These are phyloP conservation scores for Corylus heterophylla DNA, from an alignment of 306 rosid genomes.

Conservation along the genomic window DNA sequence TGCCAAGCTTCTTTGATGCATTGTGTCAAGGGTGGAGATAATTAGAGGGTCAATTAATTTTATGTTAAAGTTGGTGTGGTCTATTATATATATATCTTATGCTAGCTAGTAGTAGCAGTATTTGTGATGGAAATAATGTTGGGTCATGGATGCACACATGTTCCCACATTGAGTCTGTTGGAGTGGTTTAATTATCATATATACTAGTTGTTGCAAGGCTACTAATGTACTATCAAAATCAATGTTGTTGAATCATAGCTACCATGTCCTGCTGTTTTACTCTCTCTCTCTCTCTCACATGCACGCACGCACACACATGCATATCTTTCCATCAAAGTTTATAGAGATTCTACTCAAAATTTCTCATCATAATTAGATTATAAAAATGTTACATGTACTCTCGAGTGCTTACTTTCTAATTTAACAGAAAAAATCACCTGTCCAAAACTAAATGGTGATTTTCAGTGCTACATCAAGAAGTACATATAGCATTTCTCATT, in stretches of 20 bases:
- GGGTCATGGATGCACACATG: constrained; percentile 40
- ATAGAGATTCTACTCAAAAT: not conserved
- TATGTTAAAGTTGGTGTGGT: constrained; percentile 45
- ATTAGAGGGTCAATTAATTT: constrained; percentile 21
- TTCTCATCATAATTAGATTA: not conserved
- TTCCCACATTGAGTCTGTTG: constrained; percentile 44
- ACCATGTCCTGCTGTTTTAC: constrained; percentile 2
- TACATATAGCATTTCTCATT: no score
- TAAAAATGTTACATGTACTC: no score
- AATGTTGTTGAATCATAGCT: constrained; percentile 38
- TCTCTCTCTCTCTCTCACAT: not conserved
- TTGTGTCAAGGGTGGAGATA: constrained; percentile 33
- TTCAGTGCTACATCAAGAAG: no score
- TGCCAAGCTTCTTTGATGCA: constrained; percentile 31
- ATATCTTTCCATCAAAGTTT: not conserved
- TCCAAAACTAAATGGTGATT: no score
- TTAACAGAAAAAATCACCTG: no score
- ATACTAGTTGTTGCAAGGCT: constrained; percentile 40
- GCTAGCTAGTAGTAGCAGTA: constrained; percentile 30
- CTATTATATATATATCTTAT: constrained; percentile 26
- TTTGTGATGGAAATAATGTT: constrained; percentile 39
- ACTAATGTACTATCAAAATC: constrained; percentile 8
- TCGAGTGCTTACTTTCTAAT: no score
- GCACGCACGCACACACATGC: no score
- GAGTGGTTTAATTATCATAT: constrained; percentile 35